Conservation (phyloP, 306 rosid genomes). For the Senna tora region DNA sequence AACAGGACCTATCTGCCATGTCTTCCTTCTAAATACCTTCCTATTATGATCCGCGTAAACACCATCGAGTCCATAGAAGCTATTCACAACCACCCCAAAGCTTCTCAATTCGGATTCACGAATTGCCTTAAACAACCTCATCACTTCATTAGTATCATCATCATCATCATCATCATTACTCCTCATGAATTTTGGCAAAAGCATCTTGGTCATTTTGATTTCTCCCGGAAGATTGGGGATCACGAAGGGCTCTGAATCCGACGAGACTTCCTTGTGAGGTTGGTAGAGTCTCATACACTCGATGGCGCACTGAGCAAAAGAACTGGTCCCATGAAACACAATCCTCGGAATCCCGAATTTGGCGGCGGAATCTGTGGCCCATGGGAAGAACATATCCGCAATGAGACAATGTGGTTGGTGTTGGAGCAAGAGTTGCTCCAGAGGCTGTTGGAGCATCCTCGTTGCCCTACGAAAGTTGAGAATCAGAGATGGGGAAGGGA, state of each 20-base stretch:
- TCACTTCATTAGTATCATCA: background rate
- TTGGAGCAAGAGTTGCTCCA: background rate
- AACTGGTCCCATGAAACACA: slow-evolving; percentile 7
- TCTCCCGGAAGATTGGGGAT: background rate
- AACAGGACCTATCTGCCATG: too few relatives aligned
- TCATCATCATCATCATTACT: background rate
- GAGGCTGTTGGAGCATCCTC: slow-evolving; percentile 3
- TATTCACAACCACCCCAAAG: background rate
- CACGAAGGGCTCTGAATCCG: background rate
- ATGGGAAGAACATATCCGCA: background rate
- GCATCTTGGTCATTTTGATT: background rate
- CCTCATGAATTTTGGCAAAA: background rate
- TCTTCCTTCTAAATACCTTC: too few relatives aligned
- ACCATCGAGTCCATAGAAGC: too few relatives aligned
- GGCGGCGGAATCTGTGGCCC: too few relatives aligned
- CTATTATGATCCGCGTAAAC: too few relatives aligned
- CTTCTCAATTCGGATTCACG: background rate
- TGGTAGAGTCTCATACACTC: slow-evolving; percentile 4
- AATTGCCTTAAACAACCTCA: background rate
- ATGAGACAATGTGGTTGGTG: background rate
- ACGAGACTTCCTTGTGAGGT: slow-evolving; percentile 30
- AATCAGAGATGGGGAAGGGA: background rate
- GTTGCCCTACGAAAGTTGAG: background rate
- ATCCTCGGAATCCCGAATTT: background rate
- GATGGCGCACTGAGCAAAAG: slow-evolving; percentile 29